Evolutionary conservation across 1,284 basidiomycete species (phyloP), one percentile per base, ranked within the genome.

Genomic region (Ustilago curta): DNA sequence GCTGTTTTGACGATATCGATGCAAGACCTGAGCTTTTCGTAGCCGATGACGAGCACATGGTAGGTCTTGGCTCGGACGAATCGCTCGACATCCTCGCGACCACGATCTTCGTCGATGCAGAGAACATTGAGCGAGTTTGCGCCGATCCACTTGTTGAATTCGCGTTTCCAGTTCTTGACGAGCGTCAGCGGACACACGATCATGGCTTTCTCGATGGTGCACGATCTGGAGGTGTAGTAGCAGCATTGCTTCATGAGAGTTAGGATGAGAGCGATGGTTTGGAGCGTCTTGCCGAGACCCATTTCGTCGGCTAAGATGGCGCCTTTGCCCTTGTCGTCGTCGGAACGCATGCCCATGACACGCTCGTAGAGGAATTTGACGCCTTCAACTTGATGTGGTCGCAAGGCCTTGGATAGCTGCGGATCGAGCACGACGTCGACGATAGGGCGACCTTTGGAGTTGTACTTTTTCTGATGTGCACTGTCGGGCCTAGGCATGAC

Each of bases 251-350:
- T 77, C 32, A 83, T 70, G 27, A 83, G 68, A 11, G 81, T 84
- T 21, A 80, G 53, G 35, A 83, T 57, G n/a, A 84, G 66, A 0
- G 82, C 67, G 58, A 84, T 84, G 27, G 82, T 84, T 50, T 84
- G 82, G 18, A 84, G 70, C 3, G 82, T 83, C 64, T 82, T 80
- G 47, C 75, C 67, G 37, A 70, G 65, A 42, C 96, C 96, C 96
- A 99, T 99, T 86, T 97, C 96, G 84, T 99, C 96, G 0, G 97
- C 96, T 92, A 99, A 95, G 83, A 99, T 99, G 81, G 94, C 97
- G 0, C 97, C 97, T 76, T 93, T 82, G 35, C 73, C 70, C 19
- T 70, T 77, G 14, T 95, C 93, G 67, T 93, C 91, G 77, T 96
- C 91, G 27, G 92, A 92, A 53, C 95, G 86, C 90, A 97, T 92